Evolutionary conservation across 345 rosid species (phyloP).

Genomic region (Citrus cavaleriei): DNA sequence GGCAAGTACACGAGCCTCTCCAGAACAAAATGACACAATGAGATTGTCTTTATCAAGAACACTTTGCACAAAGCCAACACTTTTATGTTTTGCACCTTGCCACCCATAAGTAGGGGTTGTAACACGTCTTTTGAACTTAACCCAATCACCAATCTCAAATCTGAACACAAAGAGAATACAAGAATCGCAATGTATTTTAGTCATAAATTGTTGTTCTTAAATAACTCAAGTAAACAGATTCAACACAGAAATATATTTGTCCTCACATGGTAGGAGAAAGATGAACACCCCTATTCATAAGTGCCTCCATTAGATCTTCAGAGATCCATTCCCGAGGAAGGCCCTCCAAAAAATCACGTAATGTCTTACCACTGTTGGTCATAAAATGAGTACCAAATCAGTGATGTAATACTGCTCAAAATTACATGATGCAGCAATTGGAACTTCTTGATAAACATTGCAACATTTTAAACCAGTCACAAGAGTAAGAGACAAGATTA

Average conservation of each 20-base stretch:
- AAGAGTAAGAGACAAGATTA: background rate
- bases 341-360: slow-evolving; percentile 86
- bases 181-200: background rate
- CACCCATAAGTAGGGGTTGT: slow-evolving; percentile 73
- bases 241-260: slow-evolving; percentile 11
- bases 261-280: slow-evolving; percentile 89
- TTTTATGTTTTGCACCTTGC: slow-evolving; percentile 88
- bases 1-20: slow-evolving; percentile 79
- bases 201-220: background rate
- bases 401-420: background rate
- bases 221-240: background rate
- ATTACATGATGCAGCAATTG: background rate
- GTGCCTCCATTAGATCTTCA: slow-evolving; percentile 94
- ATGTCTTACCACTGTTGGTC: slow-evolving; percentile 76
- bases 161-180: slow-evolving; percentile 30
- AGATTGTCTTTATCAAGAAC: slow-evolving; percentile 70
- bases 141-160: slow-evolving; percentile 96
- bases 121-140: slow-evolving; percentile 81
- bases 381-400: slow-evolving; percentile 15
- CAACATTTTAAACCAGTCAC: background rate
- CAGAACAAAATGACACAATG: slow-evolving; percentile 83
- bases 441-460: slow-evolving; percentile 2
- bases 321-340: slow-evolving; percentile 99
- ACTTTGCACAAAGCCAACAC: slow-evolving; percentile 95
- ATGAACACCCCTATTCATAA: slow-evolving; percentile 67